Conservation (phyloP, 1,139 yeast species). For the Hyphopichia pseudoburtonii region DNA sequence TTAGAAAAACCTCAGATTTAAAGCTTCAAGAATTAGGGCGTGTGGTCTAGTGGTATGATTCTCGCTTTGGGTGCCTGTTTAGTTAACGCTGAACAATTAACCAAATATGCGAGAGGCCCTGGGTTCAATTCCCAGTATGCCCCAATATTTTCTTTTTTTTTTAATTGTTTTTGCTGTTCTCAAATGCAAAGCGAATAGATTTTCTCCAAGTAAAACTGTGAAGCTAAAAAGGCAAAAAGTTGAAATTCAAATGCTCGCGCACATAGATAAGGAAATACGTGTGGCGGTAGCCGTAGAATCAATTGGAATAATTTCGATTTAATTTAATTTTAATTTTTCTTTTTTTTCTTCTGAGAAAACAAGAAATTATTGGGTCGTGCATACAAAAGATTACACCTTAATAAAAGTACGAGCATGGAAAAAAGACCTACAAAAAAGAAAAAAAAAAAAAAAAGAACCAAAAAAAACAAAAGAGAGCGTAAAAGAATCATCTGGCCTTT, state of each 20-base stretch:
- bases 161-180: neutral
- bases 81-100: slow-evolving; percentile 7
- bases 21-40: slow-evolving; percentile 11
- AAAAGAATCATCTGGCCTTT: too few species aligned
- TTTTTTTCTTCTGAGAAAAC: too few species aligned
- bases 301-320: neutral
- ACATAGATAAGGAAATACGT: neutral
- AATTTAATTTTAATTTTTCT: too few species aligned
- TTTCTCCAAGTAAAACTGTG: too few species aligned
- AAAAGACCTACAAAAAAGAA: neutral
- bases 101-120: slow-evolving; percentile 20
- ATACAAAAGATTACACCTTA: neutral
- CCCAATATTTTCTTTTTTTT: slow-evolving; percentile 10
- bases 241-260: too few species aligned
- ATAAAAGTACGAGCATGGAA: neutral
- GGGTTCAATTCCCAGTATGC: slow-evolving; percentile 21
- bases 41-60: slow-evolving; percentile 21
- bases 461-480: too few species aligned
- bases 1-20: too few species aligned
- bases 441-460: neutral
- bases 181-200: too few species aligned
- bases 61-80: slow-evolving; percentile 16
- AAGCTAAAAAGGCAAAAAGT: too few species aligned
- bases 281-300: neutral
- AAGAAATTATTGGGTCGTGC: neutral